Conservation (phyloP, 1,284 basidiomycete genomes). For the Trichosporon faecale region DNA sequence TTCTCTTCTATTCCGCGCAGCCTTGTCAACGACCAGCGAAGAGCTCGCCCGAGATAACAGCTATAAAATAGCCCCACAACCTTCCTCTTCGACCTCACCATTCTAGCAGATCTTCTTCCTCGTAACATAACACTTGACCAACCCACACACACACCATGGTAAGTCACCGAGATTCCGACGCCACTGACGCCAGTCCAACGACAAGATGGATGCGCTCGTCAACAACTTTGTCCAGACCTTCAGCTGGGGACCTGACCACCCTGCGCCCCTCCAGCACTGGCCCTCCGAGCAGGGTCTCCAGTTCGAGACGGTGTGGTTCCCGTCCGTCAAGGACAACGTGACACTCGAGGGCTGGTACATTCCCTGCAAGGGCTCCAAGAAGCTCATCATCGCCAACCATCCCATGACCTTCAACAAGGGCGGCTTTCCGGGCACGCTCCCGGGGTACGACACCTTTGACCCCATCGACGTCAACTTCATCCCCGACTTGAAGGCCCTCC, state of each 20-base stretch:
- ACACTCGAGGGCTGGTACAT: constrained; percentile 15
- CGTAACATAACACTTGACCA: too few species aligned
- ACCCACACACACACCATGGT: background rate
- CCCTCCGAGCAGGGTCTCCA: constrained; percentile 9
- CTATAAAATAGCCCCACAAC: too few species aligned
- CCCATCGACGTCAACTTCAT: constrained; percentile 15
- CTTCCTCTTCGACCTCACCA: too few species aligned
- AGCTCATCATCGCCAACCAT: constrained; percentile 15
- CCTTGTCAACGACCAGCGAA: too few species aligned
- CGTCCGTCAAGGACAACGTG: constrained; percentile 7
- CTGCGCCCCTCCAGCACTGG: constrained; percentile 6
- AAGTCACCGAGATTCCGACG: background rate
- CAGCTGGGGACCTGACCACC: background rate
- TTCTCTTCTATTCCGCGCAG: too few species aligned
- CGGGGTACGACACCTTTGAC: background rate
- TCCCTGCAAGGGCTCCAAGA: constrained; percentile 2
- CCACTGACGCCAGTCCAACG: background rate
- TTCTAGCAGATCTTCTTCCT: too few species aligned
- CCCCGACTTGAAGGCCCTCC: constrained; percentile 14
- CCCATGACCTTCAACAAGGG: constrained; percentile 21
- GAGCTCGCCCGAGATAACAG: too few species aligned
- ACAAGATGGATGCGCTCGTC: background rate
- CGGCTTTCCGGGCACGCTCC: constrained; percentile 4
- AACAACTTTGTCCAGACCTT: background rate
- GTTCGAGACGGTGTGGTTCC: constrained; percentile 13